Evolutionary conservation across 495 filamentous ascomycete species (phyloP).

Genomic region (Acidomyces sp.): DNA sequence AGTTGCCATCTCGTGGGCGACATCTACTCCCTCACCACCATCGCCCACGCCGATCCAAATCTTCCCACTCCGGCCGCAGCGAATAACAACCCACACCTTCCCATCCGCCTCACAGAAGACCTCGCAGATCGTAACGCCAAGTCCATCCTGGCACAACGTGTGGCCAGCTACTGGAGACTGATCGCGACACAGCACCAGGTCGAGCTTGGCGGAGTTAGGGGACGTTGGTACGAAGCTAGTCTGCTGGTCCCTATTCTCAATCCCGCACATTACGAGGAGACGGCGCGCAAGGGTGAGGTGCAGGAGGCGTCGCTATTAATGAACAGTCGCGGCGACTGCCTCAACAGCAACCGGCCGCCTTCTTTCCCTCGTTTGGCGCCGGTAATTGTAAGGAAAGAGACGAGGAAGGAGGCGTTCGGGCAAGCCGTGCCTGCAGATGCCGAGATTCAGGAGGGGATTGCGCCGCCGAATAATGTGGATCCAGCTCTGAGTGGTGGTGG

Average conservation of each 20-base stretch:
- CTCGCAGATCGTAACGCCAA: slow-evolving; percentile 35
- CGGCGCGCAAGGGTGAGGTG: slow-evolving; percentile 30
- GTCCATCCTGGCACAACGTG: slow-evolving; percentile 28
- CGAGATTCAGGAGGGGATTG: slow-evolving; percentile 26
- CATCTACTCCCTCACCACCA: slow-evolving; percentile 33
- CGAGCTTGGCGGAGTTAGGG: slow-evolving; percentile 42
- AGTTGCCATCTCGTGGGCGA: slow-evolving; percentile 33
- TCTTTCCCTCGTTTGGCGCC: slow-evolving; percentile 4
- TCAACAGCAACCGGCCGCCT: slow-evolving; percentile 8
- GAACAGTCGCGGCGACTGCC: slow-evolving; percentile 36
- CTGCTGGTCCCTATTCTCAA: slow-evolving; percentile 39
- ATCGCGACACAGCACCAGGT: slow-evolving; percentile 24
- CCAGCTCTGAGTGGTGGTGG: slow-evolving; percentile 4
- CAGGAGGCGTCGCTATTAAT: slow-evolving; percentile 36
- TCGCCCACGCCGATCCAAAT: slow-evolving; percentile 20
- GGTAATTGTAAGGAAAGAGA: slow-evolving; percentile 22
- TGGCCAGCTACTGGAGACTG: slow-evolving; percentile 35
- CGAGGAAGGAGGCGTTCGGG: slow-evolving; percentile 34
- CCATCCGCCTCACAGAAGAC: slow-evolving; percentile 34
- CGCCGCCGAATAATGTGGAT: slow-evolving; percentile 13
- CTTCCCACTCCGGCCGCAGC: slow-evolving; percentile 16
- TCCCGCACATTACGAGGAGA: slow-evolving; percentile 27
- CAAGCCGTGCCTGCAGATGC: slow-evolving; percentile 31
- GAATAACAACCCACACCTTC: slow-evolving; percentile 28
- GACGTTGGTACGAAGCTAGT: slow-evolving; percentile 50